Evolutionary conservation across 1,284 basidiomycete species (phyloP).

Genomic region (Leccinum solheimii): DNA sequence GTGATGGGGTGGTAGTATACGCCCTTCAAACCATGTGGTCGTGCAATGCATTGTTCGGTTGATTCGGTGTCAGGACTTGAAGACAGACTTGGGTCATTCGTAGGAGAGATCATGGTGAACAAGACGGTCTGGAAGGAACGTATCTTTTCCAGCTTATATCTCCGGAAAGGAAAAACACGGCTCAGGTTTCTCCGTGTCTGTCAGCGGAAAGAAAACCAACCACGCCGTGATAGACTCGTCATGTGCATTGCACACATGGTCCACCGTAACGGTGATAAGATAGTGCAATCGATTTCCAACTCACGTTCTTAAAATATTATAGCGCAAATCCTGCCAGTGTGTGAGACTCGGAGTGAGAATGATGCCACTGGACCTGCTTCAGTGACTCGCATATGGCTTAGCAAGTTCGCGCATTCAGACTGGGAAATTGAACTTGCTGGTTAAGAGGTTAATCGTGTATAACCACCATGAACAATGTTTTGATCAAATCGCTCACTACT

Average conservation of each 20-base stretch:
- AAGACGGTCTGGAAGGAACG: neutral
- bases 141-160: slow-evolving; percentile 8
- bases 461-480: no score
- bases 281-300: neutral
- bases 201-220: neutral
- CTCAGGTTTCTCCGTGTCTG: neutral
- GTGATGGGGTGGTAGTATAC: slow-evolving; percentile 36
- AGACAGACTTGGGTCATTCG: neutral
- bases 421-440: neutral
- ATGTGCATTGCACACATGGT: neutral
- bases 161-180: neutral
- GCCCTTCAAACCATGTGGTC: slow-evolving; percentile 26
- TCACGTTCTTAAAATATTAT: neutral
- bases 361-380: no score
- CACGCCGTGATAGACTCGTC: neutral
- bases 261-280: neutral
- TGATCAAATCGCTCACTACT: no score
- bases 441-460: neutral
- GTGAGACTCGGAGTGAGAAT: no score
- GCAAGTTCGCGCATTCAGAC: neutral
- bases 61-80: neutral
- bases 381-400: no score
- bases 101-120: slow-evolving; percentile 2
- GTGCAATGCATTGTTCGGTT: slow-evolving; percentile 9
- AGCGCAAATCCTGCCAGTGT: neutral